Base-by-base conservation (phyloP, 176 grass and related monocot species). In the Carex myosuroides region DNA sequence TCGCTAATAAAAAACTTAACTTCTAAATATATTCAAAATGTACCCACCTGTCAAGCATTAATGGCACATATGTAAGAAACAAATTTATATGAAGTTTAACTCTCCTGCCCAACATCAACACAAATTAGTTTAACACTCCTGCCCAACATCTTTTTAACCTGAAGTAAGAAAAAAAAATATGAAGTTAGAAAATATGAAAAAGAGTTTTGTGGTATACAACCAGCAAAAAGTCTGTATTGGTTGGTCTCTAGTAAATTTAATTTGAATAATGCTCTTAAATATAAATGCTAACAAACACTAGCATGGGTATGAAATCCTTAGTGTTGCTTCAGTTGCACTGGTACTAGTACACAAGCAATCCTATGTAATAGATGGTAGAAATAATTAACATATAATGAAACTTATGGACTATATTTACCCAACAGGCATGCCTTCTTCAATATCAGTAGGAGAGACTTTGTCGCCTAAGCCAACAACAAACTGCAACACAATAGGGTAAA, bases 361-460 rank as follows among this genome's bases (percentile, higher is more conserved):
- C 24, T 8, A 57, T 2, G 53, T 39, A 46, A 46, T 50, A 20
- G 2, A 26, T 53, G 64, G 14, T 11, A 71, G 85, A 86, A 35
- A 5, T 70, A 5, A 87, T 18, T 16, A 82, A 76, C 30, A 55
- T 42, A 66, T 62, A 6, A 46, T 37, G 42, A 60, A 67, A 68
- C 18, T 10, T 8, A 33, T 76, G 71, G 7, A 77, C 13, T 33
- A 55, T 58, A 21, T 64, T 64, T 92, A 97, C 94, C 94, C 94
- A 0, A 97, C 94, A 81, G 92, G 87, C 94, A 97, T 97, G 39
- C 92, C 94, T 91, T 97, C 94, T 81, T 94, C 94, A 6, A 97
- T 97, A 89, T 97, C 92, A 62, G 92, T 97, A 63, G 94, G 94
- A 44, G 94, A 97, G 5, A 97, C 94, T 85, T 94, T 94, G 78